phyloP scores from a whole-genome alignment of 345 rosid genomes.

The Leavenworthia alabamica region DNA sequence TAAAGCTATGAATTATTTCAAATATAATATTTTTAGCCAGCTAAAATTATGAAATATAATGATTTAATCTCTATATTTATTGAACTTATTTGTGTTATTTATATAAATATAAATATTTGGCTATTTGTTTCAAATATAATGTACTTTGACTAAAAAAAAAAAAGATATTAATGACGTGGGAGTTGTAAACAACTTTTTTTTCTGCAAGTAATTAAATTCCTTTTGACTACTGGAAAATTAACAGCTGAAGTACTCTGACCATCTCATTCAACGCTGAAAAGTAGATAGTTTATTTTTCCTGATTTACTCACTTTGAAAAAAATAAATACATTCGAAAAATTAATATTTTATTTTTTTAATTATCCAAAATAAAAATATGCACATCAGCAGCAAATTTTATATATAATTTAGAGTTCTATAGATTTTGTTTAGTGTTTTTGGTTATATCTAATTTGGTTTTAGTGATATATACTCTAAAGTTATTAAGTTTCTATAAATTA shows the following conservation, averaged over 20 bases:
- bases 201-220: constrained; percentile 17
- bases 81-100: neutral
- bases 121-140: neutral
- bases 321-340: neutral
- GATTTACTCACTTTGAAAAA: neutral
- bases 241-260: constrained; percentile 28
- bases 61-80: too few species aligned
- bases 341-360: neutral
- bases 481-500: neutral
- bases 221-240: constrained; percentile 29
- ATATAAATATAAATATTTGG: neutral
- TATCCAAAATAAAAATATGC: neutral
- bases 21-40: too few species aligned
- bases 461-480: neutral
- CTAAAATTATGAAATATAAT: too few species aligned
- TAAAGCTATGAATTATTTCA: too few species aligned
- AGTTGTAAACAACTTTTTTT: constrained; percentile 30
- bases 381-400: neutral
- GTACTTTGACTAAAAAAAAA: neutral
- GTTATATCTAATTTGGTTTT: neutral
- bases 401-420: too few species aligned
- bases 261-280: constrained; percentile 32
- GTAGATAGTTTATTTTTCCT: constrained; percentile 12
- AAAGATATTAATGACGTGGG: constrained; percentile 18
- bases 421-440: neutral